Evolutionary conservation across 2,329 filamentous ascomycete species (phyloP), one percentile per base, ranked within the genome.

Genomic region (Diplodia seriata): DNA sequence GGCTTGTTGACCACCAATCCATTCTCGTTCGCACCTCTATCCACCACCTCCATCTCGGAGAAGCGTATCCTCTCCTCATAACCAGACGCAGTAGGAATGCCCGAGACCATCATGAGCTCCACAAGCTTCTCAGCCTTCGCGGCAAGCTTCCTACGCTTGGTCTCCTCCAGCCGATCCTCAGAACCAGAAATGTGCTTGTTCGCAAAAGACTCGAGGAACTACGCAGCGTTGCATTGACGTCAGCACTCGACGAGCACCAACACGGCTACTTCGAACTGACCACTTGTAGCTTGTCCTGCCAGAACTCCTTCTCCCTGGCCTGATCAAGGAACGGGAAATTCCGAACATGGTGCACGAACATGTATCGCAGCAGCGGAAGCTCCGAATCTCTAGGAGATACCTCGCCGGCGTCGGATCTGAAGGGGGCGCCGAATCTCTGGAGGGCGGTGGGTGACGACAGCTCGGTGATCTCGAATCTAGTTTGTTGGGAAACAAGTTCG

Each of bases 61-160:
- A 99, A 99, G 62, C 93, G 89, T 76, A 99, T 97, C 68, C 95
- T 89, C 83, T 99, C 95, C 80, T 99, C 95, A 77, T 98, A 99
- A 2, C 95, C 95, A 4, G 94, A 97, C 4, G 95, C 93, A 0
- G 95, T 99, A 40, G 92, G 92, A 68, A 99, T 91, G 47, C 95
- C 95, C 8, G 94, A 98, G 9, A 99, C 95, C 93, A 99, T 97
- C 95, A 99, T 99, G 70, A 99, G 85, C 84, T 99, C 95, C 12
- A 99, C 92, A 68, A 99, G 83, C 82, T 99, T 99, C 78, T 95
- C 90, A 57, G 92, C 93, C 85, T 99, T 99, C 73, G 90, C 85
- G 3, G 95, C 94, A 71, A 99, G 82, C 80, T 99, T 99, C 71
- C 90, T 87, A 68, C 95, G 88, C 83, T 99, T 99, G 11, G 95